These are phyloP conservation scores for Backusella australiensis DNA, from an alignment of 192 early-diverging fungal species.

Conservation along the genomic window DNA sequence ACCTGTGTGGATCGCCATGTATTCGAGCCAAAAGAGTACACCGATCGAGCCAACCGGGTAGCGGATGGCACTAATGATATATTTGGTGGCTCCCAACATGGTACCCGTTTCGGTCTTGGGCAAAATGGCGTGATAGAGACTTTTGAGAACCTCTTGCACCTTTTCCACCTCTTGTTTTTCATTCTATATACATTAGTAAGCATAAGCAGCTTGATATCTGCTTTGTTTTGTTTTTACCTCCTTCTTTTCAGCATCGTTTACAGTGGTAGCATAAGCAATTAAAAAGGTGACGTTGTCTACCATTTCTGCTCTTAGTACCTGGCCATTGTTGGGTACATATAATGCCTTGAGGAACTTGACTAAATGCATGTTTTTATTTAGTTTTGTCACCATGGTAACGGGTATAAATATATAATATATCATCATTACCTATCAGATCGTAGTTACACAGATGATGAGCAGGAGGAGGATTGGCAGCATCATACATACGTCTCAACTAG, in stretches of 20 bases:
- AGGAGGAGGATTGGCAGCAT: conserved; percentile 39
- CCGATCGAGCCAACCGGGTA: conserved; percentile 56
- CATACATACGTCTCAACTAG: conserved; percentile 49
- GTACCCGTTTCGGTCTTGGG: conserved; percentile 12
- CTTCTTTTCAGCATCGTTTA: conserved; percentile 36
- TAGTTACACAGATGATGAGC: conserved; percentile 36
- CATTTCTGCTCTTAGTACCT: conserved; percentile 47
- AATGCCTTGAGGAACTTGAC: conserved; percentile 46
- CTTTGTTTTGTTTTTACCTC: background rate
- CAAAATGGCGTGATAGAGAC: background rate
- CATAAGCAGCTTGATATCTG: background rate
- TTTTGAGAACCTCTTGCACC: background rate
- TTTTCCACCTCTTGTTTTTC: background rate
- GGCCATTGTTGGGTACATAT: conserved; percentile 48
- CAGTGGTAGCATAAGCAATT: conserved; percentile 47
- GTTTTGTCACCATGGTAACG: background rate
- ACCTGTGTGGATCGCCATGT: conserved; percentile 57
- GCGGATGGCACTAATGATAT: conserved; percentile 13
- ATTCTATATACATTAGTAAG: background rate
- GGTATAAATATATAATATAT: background rate
- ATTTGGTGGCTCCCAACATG: conserved; percentile 18
- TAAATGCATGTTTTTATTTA: background rate
- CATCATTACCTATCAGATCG: conserved; percentile 29
- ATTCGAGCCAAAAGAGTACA: conserved; percentile 61
- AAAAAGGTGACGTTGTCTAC: conserved; percentile 53